Evolutionary conservation across 306 rosid species (phyloP).

Genomic region (Canavalia ensiformis): DNA sequence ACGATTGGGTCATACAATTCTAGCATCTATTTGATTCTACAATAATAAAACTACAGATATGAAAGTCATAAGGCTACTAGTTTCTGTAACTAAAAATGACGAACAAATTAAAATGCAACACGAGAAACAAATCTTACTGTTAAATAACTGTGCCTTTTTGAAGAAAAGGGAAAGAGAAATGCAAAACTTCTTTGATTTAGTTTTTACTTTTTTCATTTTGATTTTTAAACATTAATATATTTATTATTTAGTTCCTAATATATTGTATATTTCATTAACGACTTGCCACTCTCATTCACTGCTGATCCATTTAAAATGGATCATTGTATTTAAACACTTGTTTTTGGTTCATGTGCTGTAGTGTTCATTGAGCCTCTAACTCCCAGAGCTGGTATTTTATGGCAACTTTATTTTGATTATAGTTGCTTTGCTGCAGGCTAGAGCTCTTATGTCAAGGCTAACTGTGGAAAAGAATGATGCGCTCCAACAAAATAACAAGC

Average conservation of each 20-base stretch:
- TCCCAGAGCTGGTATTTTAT: conserved; percentile 25
- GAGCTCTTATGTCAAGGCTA: conserved; percentile 71
- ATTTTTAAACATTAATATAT: not conserved
- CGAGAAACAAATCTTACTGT: not conserved
- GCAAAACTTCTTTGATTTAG: not conserved
- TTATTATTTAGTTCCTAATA: not conserved
- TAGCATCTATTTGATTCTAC: not conserved
- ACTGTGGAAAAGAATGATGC: conserved; percentile 80
- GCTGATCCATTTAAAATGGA: not conserved
- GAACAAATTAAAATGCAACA: not conserved
- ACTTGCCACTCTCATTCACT: not conserved
- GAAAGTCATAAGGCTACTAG: not conserved
- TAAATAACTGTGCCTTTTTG: not conserved
- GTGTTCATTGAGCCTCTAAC: conserved; percentile 15
- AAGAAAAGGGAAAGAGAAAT: not conserved
- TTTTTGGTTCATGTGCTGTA: conserved; percentile 32
- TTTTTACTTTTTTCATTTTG: not conserved
- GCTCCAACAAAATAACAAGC: conserved; percentile 71
- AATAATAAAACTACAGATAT: not conserved
- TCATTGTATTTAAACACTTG: not conserved
- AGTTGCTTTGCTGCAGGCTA: conserved; percentile 66
- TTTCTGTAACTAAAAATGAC: not conserved
- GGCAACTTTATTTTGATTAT: conserved; percentile 39
- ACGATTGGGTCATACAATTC: not conserved
- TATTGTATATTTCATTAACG: not conserved